A percentile compares a stretch with the other conserved stretches of the same genome.
Conservation (phyloP, 2,329 filamentous ascomycete genomes). For the Exophiala spinifera region DNA sequence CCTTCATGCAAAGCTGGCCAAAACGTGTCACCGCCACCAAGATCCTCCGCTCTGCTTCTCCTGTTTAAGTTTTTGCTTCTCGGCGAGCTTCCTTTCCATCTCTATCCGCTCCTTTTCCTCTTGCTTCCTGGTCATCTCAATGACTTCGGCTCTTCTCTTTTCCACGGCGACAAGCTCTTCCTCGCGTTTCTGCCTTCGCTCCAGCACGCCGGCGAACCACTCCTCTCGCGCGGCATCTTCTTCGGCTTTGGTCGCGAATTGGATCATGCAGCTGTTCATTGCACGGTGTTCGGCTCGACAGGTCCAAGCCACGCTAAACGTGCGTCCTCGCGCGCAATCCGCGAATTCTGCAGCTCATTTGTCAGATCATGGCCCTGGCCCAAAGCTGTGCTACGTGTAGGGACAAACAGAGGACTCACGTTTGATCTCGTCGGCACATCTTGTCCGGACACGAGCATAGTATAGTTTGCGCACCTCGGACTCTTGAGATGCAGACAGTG, state of each 20-base stretch:
- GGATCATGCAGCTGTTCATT: constrained; percentile 97
- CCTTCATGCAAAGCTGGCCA: neutral
- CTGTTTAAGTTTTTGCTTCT: constrained; percentile 12
- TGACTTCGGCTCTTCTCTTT: constrained; percentile 40
- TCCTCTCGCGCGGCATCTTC: constrained; percentile 87
- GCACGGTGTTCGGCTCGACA: constrained; percentile 74
- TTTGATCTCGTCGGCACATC: constrained; percentile 76
- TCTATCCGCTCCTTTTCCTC: constrained; percentile 26
- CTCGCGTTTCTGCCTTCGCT: constrained; percentile 66
- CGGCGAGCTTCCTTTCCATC: constrained; percentile 12
- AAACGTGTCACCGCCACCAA: constrained; percentile 18
- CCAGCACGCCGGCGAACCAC: constrained; percentile 78
- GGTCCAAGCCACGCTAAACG: constrained; percentile 80
- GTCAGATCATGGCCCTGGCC: no score
- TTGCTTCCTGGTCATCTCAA: constrained; percentile 30
- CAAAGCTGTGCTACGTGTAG: no score
- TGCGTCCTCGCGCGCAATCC: constrained; percentile 80
- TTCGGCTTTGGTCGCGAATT: constrained; percentile 79
- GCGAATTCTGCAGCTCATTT: constrained; percentile 68
- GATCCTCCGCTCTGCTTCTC: constrained; percentile 9
- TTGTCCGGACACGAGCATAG: constrained; percentile 70
- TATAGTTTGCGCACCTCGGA: constrained; percentile 77
- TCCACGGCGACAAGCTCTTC: constrained; percentile 48
- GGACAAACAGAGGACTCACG: constrained; percentile 47
- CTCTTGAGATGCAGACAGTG: constrained; percentile 78